These are phyloP conservation scores for Boletus pseudopeckii DNA, from an alignment of 768 basidiomycete genomes.

Conservation along the genomic window DNA sequence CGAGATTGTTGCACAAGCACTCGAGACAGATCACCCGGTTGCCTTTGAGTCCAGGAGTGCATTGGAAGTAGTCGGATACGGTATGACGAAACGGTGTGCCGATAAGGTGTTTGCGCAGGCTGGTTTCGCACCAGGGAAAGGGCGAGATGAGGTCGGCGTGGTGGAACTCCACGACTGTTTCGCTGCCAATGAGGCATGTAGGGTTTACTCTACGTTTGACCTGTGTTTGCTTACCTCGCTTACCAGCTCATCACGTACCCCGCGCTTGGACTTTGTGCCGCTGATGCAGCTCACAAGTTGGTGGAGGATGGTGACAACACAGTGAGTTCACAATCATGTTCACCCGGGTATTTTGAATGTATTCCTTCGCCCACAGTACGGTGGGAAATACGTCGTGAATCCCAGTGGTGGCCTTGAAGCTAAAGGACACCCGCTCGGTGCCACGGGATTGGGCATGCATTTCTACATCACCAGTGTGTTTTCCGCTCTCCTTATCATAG, in stretches of 20 bases:
- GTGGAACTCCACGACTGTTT: slow-evolving; percentile 88
- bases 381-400: slow-evolving; percentile 82
- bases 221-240: neutral
- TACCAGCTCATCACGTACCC: slow-evolving; percentile 77
- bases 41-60: slow-evolving; percentile 67
- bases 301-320: slow-evolving; percentile 79
- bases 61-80: slow-evolving; percentile 80
- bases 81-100: slow-evolving; percentile 68
- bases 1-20: slow-evolving; percentile 66
- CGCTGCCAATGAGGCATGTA: slow-evolving; percentile 68
- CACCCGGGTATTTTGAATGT: neutral
- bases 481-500: neutral
- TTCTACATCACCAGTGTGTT: slow-evolving; percentile 76
- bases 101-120: slow-evolving; percentile 69
- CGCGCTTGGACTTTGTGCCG: slow-evolving; percentile 67
- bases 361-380: slow-evolving; percentile 47
- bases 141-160: slow-evolving; percentile 73
- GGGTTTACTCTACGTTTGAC: neutral
- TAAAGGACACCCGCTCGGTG: slow-evolving; percentile 86
- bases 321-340: slow-evolving; percentile 36
- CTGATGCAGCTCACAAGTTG: slow-evolving; percentile 67
- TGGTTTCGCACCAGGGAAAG: slow-evolving; percentile 60
- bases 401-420: slow-evolving; percentile 84
- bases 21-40: slow-evolving; percentile 61
- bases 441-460: slow-evolving; percentile 83